Evolutionary conservation across 768 basidiomycete species (phyloP), one percentile per base, ranked within the genome.

Genomic region (Pulveroboletus sp.): DNA sequence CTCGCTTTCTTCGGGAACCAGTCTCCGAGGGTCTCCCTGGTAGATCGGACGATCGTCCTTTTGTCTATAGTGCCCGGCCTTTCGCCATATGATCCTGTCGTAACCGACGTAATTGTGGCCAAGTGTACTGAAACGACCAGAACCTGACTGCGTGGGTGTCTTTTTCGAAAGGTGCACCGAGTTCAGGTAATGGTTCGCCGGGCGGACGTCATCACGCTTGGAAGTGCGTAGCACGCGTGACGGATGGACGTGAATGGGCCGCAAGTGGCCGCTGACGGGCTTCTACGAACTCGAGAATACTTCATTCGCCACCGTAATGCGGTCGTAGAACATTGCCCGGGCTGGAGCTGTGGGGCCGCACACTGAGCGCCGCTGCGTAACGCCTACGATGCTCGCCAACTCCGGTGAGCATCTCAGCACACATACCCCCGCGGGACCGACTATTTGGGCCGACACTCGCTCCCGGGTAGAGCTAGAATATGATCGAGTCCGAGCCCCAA

Each of bases 1-100:
- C 37, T 62, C 57, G 15, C 51, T 69, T 21, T 57, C 65, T 33
- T 55, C 57, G 50, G 49, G 40, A 8, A 38, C 56, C 10, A 50
- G 58, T 31, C 58, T 69, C 37, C 67, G 67, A 50, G 65, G 69
- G 55, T 64, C 67, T 5, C 66, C 68, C 39, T 68, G 67, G 67
- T 68, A 63, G 46, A 55, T 15, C 27, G 46, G 51, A 37, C 24
- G 26, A 21, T 54, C 37, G 43, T 36, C 33, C 17, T 41, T 31
- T 48, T 28, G 32, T 36, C 21, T 21, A 21, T 47, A 31, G 37
- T 28, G 28, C 28, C 41, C 17, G 39, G 28, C 18, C 31, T 41
- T 36, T 44, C 8, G 38, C 41, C 42, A 37, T 46, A 41, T 44
- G 39, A 43, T 48, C 30, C 49, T 51, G 39, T 60, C 46, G 40